Percentiles rank a stretch among this genome's conserved stretches.
These are phyloP conservation scores for Ascochyta clinopodiicola DNA, from an alignment of 2,329 filamentous ascomycete species.

Conservation along the genomic window DNA sequence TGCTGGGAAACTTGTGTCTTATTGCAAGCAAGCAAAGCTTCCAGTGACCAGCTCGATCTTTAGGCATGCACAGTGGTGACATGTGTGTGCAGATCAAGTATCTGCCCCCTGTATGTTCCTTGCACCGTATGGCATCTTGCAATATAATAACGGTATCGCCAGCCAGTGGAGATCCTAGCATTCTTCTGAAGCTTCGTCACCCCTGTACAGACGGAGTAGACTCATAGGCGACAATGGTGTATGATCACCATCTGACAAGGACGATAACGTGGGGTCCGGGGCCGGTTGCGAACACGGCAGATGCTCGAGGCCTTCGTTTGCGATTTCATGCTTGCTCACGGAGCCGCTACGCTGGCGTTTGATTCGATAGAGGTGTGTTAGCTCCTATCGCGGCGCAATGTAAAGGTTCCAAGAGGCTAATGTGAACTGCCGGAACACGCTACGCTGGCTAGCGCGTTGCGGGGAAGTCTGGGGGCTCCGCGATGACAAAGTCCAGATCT, in stretches of 20 bases:
- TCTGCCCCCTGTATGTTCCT: neutral
- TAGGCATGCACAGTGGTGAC: neutral
- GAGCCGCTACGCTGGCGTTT: neutral
- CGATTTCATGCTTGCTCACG: neutral
- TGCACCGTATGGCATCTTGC: neutral
- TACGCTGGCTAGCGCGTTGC: neutral
- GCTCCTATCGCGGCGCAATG: conserved; percentile 1
- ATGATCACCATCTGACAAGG: neutral
- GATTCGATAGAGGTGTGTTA: conserved; percentile 2
- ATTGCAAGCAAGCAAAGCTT: neutral
- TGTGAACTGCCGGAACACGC: conserved; percentile 9
- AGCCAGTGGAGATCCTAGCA: conserved; percentile 1
- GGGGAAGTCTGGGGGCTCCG: conserved; percentile 11
- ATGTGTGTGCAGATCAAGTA: neutral
- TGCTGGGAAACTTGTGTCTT: neutral
- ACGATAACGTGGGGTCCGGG: conserved; percentile 9
- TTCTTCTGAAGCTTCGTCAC: neutral
- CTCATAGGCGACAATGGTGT: neutral
- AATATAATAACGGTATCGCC: neutral
- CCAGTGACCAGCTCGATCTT: neutral
- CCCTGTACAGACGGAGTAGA: neutral
- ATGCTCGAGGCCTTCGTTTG: neutral
- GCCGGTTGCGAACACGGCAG: conserved; percentile 10
- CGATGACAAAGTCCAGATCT: conserved; percentile 3
- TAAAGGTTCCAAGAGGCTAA: conserved; percentile 8